Conservation (phyloP, 208 protist species). For the Crithidia thermophila region DNA sequence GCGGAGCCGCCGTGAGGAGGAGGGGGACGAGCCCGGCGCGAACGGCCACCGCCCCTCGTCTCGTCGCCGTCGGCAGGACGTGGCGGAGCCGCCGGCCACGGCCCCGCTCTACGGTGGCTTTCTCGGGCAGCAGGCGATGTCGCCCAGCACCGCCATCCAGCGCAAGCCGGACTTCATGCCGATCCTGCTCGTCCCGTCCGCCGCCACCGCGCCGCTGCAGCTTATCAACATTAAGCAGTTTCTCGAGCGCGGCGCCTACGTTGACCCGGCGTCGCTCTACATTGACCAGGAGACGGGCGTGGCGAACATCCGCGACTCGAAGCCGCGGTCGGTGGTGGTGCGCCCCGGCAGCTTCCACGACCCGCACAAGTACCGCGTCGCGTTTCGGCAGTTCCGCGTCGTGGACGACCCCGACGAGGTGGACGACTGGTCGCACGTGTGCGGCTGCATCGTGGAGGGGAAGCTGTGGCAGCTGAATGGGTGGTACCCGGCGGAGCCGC, state of each 20-base stretch:
- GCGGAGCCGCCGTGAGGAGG: neutral
- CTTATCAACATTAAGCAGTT: conserved; percentile 86
- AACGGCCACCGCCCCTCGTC: conserved; percentile 9
- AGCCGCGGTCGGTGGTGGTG: conserved; percentile 74
- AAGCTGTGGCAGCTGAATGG: conserved; percentile 77
- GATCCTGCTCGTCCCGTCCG: conserved; percentile 77
- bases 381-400: conserved; percentile 75
- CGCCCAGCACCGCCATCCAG: conserved; percentile 46
- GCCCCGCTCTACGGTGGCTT: conserved; percentile 30
- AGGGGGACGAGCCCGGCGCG: conserved; percentile 4
- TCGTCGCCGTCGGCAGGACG: conserved; percentile 17
- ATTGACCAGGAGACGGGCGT: conserved; percentile 73
- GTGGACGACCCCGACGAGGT: conserved; percentile 78
- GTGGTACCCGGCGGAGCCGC: conserved; percentile 59
- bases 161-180: conserved; percentile 81
- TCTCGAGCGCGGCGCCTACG: conserved; percentile 76
- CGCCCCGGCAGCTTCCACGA: conserved; percentile 75
- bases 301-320: conserved; percentile 67
- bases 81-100: conserved; percentile 9
- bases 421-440: conserved; percentile 85
- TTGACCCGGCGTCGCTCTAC: conserved; percentile 73
- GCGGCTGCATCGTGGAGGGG: conserved; percentile 81
- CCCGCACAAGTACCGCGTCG: conserved; percentile 64
- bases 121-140: conserved; percentile 32
- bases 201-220: conserved; percentile 76